Evolutionary conservation across 768 basidiomycete genomes (phyloP), one percentile per base, ranked within the genome.

Genomic region (Russula brevipes): DNA sequence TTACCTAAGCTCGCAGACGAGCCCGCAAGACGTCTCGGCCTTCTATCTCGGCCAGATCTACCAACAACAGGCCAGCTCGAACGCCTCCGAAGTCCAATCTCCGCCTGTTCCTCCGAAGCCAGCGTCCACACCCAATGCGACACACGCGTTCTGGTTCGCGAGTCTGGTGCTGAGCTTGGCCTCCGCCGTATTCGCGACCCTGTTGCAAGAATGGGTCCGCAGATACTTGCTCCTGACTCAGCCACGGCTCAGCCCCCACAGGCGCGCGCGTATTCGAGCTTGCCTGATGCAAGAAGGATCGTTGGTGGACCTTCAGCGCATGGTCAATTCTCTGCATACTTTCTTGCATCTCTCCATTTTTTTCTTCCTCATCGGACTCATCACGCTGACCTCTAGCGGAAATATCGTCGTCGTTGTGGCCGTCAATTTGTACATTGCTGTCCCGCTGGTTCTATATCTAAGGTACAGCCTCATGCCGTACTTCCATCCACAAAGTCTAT

Each of bases 151-250:
- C 19, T 61, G 53, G 60, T 61, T 49, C 5, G 30, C 54, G 24
- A 55, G 60, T 50, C 33, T 61, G 8, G 46, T 61, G 12, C 30
- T 61, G 33, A 61, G 44, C 16, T 54, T 61, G 1, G 1, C 38
- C 12, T 49, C 36, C 1, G 38, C 46, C 16, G 45, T 61, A 12
- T 41, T 55, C 19, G 60, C 53, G 2, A 55, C 60, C 30, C 17
- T 61, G 30, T 17, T 61, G 9, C 60, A 61, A 55, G 53, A 55
- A 10, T 61, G 60, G 60, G 30, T 24, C 30, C 46, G 54, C 31
- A 30, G 11, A 55, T 61, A 61, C 54, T 8, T 49, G 24, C 38
- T 35, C 14, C 54, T 49, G 2, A 49, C 54, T 3, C 60, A 61
- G 12, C 24, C 30, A 10, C 38, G n/a, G 17, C 35, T 38, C 31